Evolutionary conservation across 1,284 basidiomycete species (phyloP).

Genomic region (Gomphus bonarii): DNA sequence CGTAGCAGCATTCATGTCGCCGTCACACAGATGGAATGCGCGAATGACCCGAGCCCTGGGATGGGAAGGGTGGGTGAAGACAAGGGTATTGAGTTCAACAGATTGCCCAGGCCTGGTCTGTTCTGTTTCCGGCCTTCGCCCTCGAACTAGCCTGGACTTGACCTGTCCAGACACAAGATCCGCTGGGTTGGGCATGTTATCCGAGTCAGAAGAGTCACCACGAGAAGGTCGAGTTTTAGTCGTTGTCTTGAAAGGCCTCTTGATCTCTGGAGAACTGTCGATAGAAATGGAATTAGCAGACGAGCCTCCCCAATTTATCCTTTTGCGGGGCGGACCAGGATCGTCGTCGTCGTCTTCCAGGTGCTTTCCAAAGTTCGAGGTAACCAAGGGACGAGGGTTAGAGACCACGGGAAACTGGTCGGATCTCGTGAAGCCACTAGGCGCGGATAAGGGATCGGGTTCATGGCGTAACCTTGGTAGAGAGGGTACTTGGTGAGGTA

Average conservation of each 20-base stretch:
- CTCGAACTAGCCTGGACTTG: conserved; percentile 44
- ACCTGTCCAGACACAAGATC: conserved; percentile 31
- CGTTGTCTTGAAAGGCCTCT: conserved; percentile 26
- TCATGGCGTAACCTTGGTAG: conserved; percentile 21
- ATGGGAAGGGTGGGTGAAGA: conserved; percentile 46
- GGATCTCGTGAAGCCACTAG: conserved; percentile 47
- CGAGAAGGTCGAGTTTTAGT: conserved; percentile 38
- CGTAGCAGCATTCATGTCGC: conserved; percentile 37
- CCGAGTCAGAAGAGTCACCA: conserved; percentile 44
- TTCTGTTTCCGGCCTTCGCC: conserved; percentile 25
- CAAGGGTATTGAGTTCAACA: conserved; percentile 44
- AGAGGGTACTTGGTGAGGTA: conserved; percentile 15
- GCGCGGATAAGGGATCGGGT: conserved; percentile 45
- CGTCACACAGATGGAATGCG: conserved; percentile 25
- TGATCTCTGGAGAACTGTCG: conserved; percentile 9
- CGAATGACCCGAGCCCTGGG: conserved; percentile 36
- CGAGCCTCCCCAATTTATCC: conserved; percentile 40
- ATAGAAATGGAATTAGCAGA: conserved; percentile 17
- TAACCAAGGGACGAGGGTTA: background rate
- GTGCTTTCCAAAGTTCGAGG: conserved; percentile 18
- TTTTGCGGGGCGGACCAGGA: conserved; percentile 60
- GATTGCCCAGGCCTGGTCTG: conserved; percentile 25
- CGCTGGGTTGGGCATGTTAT: conserved; percentile 41
- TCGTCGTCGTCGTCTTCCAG: conserved; percentile 26
- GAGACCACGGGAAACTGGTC: conserved; percentile 34